phyloP scores from a whole-genome alignment of 208 protist genomes.

The Entamoeba invadens region DNA sequence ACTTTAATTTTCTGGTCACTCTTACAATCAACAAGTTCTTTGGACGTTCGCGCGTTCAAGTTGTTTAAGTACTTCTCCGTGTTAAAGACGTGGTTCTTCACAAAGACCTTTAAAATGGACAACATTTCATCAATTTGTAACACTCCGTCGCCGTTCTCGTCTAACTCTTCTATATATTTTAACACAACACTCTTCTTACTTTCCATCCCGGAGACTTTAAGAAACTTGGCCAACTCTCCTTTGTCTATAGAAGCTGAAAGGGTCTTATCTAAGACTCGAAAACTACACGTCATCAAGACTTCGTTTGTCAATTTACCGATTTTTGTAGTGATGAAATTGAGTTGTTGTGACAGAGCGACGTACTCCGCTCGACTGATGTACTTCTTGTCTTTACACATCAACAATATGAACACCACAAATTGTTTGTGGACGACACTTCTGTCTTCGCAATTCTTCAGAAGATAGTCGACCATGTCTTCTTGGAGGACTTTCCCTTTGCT shows the following conservation, averaged over 20 bases:
- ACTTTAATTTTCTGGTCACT: neutral
- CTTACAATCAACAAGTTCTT: neutral
- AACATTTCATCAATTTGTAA: neutral
- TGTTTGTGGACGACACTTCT: neutral
- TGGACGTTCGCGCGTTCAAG: neutral
- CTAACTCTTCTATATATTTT: neutral
- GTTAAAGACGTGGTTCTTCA: neutral
- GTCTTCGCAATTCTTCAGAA: neutral
- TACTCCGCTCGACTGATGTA: neutral
- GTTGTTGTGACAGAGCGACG: neutral
- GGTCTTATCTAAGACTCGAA: neutral
- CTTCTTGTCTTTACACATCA: neutral
- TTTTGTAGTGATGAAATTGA: neutral
- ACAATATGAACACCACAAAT: neutral
- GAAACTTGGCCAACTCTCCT: neutral
- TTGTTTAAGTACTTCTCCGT: neutral
- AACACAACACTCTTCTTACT: neutral
- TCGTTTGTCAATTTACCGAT: neutral
- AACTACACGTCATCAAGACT: neutral
- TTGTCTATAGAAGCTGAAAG: neutral
- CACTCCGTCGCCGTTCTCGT: neutral
- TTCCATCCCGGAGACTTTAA: neutral
- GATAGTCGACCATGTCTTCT: neutral
- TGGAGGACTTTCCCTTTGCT: neutral
- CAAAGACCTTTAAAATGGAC: neutral